Conservation (phyloP, 2,329 filamentous ascomycete species). For the Elsinoe batatas region DNA sequence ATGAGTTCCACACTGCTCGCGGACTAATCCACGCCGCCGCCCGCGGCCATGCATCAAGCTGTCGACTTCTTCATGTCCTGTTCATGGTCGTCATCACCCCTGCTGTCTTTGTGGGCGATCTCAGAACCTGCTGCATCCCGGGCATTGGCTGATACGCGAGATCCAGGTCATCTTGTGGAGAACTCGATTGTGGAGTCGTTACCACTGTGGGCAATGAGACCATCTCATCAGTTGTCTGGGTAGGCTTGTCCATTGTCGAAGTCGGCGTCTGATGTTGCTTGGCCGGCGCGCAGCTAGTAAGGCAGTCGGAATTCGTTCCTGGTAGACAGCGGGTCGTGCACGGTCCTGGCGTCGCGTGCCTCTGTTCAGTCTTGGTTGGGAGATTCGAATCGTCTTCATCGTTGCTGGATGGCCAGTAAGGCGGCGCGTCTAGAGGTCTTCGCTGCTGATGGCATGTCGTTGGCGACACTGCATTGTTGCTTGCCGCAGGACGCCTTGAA, state of each 20-base stretch:
- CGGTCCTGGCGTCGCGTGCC: neutral
- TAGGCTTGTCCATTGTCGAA: neutral
- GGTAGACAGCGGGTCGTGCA: neutral
- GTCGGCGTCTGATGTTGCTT: neutral
- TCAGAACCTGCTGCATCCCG: neutral
- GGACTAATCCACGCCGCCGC: neutral
- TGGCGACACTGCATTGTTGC: neutral
- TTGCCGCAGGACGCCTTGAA: neutral
- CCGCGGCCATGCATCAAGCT: neutral
- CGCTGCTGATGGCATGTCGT: neutral
- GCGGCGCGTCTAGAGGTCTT: neutral
- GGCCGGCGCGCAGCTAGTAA: neutral
- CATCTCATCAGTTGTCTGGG: neutral
- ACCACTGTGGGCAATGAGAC: neutral
- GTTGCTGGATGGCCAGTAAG: neutral
- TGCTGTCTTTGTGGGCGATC: neutral
- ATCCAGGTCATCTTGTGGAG: neutral
- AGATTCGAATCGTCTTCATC: conserved; percentile 1
- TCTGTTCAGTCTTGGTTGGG: neutral
- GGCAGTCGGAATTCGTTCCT: neutral
- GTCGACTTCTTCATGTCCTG: neutral
- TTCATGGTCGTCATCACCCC: neutral
- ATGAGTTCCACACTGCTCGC: neutral
- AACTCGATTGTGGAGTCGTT: neutral
- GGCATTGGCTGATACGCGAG: neutral